Evolutionary conservation across 768 basidiomycete species (phyloP).

Genomic region (Gloeostereum incarnatum): DNA sequence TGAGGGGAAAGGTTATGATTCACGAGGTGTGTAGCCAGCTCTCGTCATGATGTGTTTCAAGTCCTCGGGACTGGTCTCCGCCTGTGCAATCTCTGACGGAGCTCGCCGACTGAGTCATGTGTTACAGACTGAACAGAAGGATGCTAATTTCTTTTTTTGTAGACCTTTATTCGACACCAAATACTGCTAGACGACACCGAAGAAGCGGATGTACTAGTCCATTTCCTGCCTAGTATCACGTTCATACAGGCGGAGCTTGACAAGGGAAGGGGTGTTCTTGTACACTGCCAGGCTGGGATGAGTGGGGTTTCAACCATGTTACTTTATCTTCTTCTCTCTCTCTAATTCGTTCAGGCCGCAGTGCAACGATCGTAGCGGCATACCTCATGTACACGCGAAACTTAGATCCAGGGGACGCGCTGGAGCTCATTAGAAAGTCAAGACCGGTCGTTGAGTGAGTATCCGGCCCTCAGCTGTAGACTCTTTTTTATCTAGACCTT

Average conservation of each 20-base stretch:
- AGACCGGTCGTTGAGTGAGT: constrained; percentile 69
- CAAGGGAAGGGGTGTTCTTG: constrained; percentile 69
- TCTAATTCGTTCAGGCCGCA: constrained; percentile 48
- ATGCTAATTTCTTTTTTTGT: not conserved
- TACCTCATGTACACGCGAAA: constrained; percentile 71
- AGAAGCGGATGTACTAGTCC: constrained; percentile 69
- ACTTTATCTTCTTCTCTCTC: not conserved
- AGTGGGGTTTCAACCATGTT: constrained; percentile 38
- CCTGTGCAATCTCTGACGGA: not conserved
- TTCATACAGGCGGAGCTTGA: constrained; percentile 77
- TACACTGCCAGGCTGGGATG: constrained; percentile 88
- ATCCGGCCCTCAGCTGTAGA: not conserved
- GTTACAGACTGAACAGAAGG: constrained; percentile 4
- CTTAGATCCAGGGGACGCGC: constrained; percentile 46
- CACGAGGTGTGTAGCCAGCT: constrained; percentile 45
- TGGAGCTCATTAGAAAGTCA: constrained; percentile 56
- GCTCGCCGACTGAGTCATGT: too few relatives aligned
- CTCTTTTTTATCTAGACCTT: not conserved
- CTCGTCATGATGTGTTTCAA: constrained; percentile 1
- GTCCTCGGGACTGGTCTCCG: not conserved
- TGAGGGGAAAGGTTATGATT: constrained; percentile 61
- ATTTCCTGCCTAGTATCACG: constrained; percentile 70
- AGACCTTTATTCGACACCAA: constrained; percentile 79
- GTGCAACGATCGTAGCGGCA: constrained; percentile 78
- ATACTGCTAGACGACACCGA: constrained; percentile 71